These are phyloP conservation scores for Mucuna pruriens DNA, from an alignment of 306 rosid genomes.

Conservation along the genomic window DNA sequence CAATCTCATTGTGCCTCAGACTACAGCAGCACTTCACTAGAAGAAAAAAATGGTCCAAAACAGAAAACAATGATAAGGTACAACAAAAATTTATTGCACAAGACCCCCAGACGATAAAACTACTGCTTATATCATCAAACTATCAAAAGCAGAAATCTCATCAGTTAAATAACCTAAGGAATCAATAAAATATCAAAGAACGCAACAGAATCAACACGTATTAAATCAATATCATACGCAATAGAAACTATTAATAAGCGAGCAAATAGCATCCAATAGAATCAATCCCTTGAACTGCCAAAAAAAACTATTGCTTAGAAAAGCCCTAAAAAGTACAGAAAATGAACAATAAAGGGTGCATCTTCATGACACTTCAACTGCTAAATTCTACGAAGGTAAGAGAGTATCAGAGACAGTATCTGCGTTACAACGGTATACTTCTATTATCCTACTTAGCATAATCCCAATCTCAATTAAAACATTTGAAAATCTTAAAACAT, in stretches of 20 bases:
- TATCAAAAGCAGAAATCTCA: not conserved
- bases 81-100: not conserved
- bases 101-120: not conserved
- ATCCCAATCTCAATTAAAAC: not conserved
- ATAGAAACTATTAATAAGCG: not conserved
- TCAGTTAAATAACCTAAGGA: constrained; percentile 2
- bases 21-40: constrained; percentile 20
- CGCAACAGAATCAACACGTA: not conserved
- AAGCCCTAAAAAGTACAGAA: not conserved
- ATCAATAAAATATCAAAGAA: not conserved
- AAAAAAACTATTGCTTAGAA: not conserved
- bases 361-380: too few species aligned
- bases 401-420: not conserved
- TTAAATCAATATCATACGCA: not conserved
- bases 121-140: not conserved
- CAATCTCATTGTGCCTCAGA: constrained; percentile 67
- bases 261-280: not conserved
- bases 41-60: not conserved
- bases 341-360: too few species aligned
- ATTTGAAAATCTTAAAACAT: not conserved
- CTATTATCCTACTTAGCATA: not conserved
- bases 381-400: too few species aligned
- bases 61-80: not conserved
- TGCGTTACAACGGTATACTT: not conserved
- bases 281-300: not conserved